Base-by-base conservation (phyloP, 164 flowering plant species). In the Berberis vulgaris region DNA sequence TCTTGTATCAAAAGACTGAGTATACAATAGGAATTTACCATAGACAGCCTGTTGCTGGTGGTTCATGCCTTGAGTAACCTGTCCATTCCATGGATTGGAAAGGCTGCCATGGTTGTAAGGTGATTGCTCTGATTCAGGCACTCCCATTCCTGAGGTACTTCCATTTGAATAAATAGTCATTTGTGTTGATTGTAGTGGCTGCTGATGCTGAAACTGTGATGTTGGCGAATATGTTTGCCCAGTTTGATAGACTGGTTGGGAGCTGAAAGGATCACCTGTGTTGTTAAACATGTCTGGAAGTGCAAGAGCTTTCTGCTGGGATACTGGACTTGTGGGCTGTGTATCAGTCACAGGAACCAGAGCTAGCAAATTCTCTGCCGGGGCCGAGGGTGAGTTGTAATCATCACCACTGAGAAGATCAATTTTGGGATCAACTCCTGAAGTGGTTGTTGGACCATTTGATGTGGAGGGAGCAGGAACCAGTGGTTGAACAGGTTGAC, bases 351-450 rank as follows among this genome's bases (percentile, higher is more conserved):
- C 75, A 49, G 99, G 87, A 78, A 94, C 97, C 68, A 94, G 83
- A 58, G 97, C 97, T 63, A 89, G 66, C 9, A 84, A 68, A 76
- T 67, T 77, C 2, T 80, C 82, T 56, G 83, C 81, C 7, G 26
- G 26, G 26, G 26, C 26, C 26, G 75, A 76, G 12, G 91, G 86
- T 63, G 91, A 80, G 71, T 69, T 75, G 68, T 78, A 86, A 74
- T 82, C 88, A 68, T 88, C 98, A 60, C 96, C 96, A 63, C 99
- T 87, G 49, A 91, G 83, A 65, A 95, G 88, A 72, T 89, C 97
- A 55, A 84, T 77, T 66, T 79, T 86, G 9, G 92, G 84, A 64
- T 77, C 76, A 55, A 71, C 73, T 10, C 69, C 64, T 39, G 82
- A 44, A 72, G 77, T 59, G 47, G 64, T 61, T 58, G 41, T 60